Base-by-base conservation (phyloP, 2,329 filamentous ascomycete species). In the Aspergillus fischeri region DNA sequence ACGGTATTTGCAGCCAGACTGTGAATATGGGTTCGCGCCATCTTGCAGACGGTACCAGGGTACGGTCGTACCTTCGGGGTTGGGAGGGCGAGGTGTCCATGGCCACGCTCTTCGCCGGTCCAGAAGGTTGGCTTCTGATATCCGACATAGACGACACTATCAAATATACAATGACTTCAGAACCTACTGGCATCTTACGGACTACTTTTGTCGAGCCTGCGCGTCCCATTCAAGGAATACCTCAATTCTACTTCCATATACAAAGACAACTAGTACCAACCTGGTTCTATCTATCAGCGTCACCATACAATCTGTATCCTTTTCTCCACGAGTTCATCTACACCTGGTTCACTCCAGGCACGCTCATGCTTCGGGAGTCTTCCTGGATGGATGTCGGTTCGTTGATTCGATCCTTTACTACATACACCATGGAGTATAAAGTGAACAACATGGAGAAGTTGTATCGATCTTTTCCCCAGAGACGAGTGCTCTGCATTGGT, bases 111-210 rank as follows among this genome's bases (percentile, higher is more conserved):
- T 92, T 89, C 67, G 89, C 90, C 0, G 86, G 85, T 20, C 84
- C 88, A 0, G 85, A 89, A 50, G 92, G 93, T 7, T 97, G 92
- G 92, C 85, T 85, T 11, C 77, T 97, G 11, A 86, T 97, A 61
- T 93, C 89, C 42, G 93, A 97, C 67, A 85, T 97, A 63, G 94
- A 97, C 70, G 93, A 97, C 74, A 96, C 92, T 0, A 96, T 97
- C 79, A 97, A 97, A 75, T 79, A 92, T 63, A 97, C 93, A 0
- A 81, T 89, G 72, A 96, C 93, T 0, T 85, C 87, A 47, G 88
- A 90, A 51, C 87, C 91, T 0, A 81, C 89, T 7, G 91, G 91
- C 2, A 93, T 97, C 66, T 78, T 97, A 4, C 83, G 85, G 49
- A 88, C 88, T 52, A 97, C 93, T 0, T 97, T 97, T 67, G 84